Evolutionary conservation across 2,329 filamentous ascomycete genomes (phyloP).

Genomic region (Lasiodiplodia sp.): DNA sequence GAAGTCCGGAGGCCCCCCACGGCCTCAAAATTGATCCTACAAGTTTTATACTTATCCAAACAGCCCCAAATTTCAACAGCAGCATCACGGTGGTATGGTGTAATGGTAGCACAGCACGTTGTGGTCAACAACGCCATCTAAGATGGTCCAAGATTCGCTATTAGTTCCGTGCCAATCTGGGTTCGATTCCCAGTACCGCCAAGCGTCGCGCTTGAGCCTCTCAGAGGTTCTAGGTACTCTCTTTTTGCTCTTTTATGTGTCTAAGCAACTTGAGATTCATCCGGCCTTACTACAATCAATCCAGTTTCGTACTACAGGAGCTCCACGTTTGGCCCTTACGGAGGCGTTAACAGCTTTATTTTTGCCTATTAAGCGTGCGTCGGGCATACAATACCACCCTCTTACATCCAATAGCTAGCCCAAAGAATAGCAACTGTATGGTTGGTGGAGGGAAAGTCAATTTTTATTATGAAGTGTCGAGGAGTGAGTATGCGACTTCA

Average conservation of each 20-base stretch:
- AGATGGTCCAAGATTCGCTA: too few relatives aligned
- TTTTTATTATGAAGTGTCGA: too few relatives aligned
- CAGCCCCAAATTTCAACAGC: not conserved
- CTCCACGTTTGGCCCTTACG: too few relatives aligned
- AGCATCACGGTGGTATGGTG: constrained; percentile 5
- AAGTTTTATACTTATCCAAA: not conserved
- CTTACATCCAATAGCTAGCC: too few relatives aligned
- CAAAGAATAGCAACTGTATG: too few relatives aligned
- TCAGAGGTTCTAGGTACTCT: not conserved
- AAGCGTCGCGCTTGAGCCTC: not conserved
- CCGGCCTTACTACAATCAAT: too few relatives aligned
- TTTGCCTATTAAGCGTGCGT: too few relatives aligned
- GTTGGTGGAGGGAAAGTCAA: too few relatives aligned
- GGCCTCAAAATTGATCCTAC: not conserved
- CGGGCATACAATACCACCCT: too few relatives aligned
- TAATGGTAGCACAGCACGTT: constrained; percentile 20
- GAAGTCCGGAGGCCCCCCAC: not conserved
- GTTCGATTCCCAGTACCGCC: constrained; percentile 29
- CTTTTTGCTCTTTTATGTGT: not conserved
- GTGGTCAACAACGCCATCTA: not conserved
- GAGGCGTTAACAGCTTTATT: too few relatives aligned
- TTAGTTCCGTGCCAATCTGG: constrained; percentile 14
- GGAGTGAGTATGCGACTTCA: too few relatives aligned
- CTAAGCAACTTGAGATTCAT: not conserved
- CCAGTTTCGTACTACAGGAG: too few relatives aligned